Base-by-base conservation (phyloP, 768 basidiomycete genomes). In the Mycena galericulata region DNA sequence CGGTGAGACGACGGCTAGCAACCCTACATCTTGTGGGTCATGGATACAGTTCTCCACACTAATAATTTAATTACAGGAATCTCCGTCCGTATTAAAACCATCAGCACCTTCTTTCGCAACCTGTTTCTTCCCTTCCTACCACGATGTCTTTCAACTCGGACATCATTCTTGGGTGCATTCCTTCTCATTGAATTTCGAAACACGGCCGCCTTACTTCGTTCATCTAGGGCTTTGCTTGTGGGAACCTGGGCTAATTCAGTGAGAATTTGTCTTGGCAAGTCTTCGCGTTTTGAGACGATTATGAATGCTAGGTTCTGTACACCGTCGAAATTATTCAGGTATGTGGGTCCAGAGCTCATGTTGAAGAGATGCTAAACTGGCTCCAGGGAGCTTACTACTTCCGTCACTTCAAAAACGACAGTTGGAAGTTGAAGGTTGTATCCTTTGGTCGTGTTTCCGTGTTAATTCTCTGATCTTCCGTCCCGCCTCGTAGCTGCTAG, bases 221-320 rank as follows among this genome's bases (percentile, higher is more conserved):
- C 59, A 49, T 61, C 51, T 55, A 63, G 62, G 40, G 51, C 62
- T 63, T 46, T 51, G 18, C 46, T 32, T 61, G 59, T 61, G 30
- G 18, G 22, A 9, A 46, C 45, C 22, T 20, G 18, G 9, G 49
- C 49, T 3, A 29, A 9, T 30, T 50, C 49, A 29, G 29, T 45
- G n/a, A 45, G 43, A 4, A 45, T 6, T 45, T 45, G n/a, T 22
- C 43, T 45, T n/a, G n/a, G 43, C 40, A 22, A 20, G n/a, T n/a
- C 17, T n/a, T 45, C 17, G 43, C 43, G 43, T 45, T 45, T 45
- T 45, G 43, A 45, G 18, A 45, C 43, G n/a, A 45, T 45, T 45
- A 45, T 59, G 45, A n/a, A n/a, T n/a, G n/a, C n/a, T n/a, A n/a
- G n/a, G n/a, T n/a, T n/a, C n/a, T n/a, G n/a, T n/a, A n/a, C n/a